Conservation (phyloP, 306 rosid species). For the Dicorynia guianensis region DNA sequence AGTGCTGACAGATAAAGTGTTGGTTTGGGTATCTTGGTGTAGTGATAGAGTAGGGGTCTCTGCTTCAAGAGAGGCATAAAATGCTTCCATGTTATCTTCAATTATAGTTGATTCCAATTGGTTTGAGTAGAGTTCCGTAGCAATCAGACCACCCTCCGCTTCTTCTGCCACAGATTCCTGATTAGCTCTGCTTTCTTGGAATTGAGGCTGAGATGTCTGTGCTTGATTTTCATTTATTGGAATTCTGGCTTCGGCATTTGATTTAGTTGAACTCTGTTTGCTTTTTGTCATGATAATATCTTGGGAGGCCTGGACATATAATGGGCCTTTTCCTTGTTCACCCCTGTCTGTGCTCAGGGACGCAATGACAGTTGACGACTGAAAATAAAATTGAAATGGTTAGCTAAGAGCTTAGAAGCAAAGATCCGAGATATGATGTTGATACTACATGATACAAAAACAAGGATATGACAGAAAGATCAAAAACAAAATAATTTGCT, state of each 20-base stretch:
- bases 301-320: neutral
- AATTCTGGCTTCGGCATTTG: conserved; percentile 2
- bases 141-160: neutral
- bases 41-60: neutral
- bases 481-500: no score
- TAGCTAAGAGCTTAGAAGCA: neutral
- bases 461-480: no score
- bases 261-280: neutral
- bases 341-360: neutral
- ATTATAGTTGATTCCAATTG: neutral
- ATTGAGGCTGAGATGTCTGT: neutral
- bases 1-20: neutral
- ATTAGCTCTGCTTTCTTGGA: neutral
- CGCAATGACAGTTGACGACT: conserved; percentile 23
- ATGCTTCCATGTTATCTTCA: conserved; percentile 38
- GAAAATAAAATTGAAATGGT: neutral
- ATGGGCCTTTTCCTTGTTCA: neutral
- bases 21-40: neutral
- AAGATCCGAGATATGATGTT: no score
- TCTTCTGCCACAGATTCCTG: neutral
- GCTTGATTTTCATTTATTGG: neutral
- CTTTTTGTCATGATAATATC: neutral
- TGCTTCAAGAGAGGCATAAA: conserved; percentile 42
- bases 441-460: no score
- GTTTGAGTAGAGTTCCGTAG: neutral